These are phyloP conservation scores for Camellia lanceoleosa DNA, from an alignment of 148 eudicot genomes.

Conservation along the genomic window DNA sequence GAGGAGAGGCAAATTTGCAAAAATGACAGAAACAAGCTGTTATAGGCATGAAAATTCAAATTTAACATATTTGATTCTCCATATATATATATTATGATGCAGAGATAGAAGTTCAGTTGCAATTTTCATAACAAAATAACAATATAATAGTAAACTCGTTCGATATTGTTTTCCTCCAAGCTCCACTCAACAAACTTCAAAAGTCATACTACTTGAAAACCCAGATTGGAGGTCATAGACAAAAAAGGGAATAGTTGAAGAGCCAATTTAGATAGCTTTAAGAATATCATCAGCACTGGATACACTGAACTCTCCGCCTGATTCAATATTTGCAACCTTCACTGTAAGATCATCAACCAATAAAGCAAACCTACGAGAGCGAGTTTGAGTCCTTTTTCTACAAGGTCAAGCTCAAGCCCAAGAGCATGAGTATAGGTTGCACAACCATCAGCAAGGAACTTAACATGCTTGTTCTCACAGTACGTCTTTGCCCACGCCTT, in stretches of 20 bases:
- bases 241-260: not conserved
- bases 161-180: too few relatives aligned
- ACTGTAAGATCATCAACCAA: conserved; percentile 32
- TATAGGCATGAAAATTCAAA: too few relatives aligned
- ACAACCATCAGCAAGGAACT: conserved; percentile 34
- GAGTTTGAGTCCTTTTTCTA: conserved; percentile 26
- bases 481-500: conserved; percentile 30
- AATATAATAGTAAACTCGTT: too few relatives aligned
- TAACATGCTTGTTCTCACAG: conserved; percentile 27
- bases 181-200: too few relatives aligned
- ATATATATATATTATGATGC: too few relatives aligned
- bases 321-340: conserved; percentile 24
- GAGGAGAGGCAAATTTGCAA: too few relatives aligned
- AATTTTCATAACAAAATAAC: too few relatives aligned
- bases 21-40: too few relatives aligned
- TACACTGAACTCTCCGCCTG: conserved; percentile 25
- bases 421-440: conserved; percentile 28
- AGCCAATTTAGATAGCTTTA: conserved; percentile 13
- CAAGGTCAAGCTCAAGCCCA: conserved; percentile 33
- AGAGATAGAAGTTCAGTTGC: too few relatives aligned
- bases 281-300: conserved; percentile 30
- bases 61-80: too few relatives aligned
- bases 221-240: not conserved
- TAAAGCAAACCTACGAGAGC: conserved; percentile 30
- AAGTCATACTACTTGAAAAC: not conserved